These are phyloP conservation scores for Bipolaris sorokiniana DNA, from an alignment of 2,329 filamentous ascomycete genomes.

Conservation along the genomic window DNA sequence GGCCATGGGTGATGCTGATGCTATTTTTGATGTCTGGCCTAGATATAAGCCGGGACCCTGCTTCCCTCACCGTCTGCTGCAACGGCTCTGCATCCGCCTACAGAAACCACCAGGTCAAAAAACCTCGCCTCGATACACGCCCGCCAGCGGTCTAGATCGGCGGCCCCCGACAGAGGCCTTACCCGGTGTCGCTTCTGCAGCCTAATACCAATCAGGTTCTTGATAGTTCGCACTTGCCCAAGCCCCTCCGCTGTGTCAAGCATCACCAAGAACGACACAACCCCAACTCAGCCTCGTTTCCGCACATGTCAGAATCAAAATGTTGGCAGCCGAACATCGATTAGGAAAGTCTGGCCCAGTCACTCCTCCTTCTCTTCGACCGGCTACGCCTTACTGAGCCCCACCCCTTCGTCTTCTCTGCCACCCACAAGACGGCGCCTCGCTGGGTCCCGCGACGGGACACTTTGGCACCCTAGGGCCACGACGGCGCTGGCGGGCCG, in stretches of 20 bases:
- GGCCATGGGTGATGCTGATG: slow-evolving; percentile 21
- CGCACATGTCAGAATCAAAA: slow-evolving; percentile 31
- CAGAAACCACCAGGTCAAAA: slow-evolving; percentile 8
- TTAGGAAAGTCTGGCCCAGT: slow-evolving; percentile 37
- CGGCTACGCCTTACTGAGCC: slow-evolving; percentile 32
- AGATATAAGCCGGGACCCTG: slow-evolving; percentile 28
- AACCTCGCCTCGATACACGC: slow-evolving; percentile 10
- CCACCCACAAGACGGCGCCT: slow-evolving; percentile 25
- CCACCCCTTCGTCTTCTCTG: slow-evolving; percentile 26
- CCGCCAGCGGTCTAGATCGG: background rate
- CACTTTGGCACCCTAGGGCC: slow-evolving; percentile 26
- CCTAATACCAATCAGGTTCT: slow-evolving; percentile 43
- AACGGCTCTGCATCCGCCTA: slow-evolving; percentile 20
- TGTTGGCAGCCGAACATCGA: slow-evolving; percentile 36
- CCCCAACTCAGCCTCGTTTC: slow-evolving; percentile 32
- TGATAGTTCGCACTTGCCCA: slow-evolving; percentile 42
- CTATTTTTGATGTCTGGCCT: slow-evolving; percentile 35
- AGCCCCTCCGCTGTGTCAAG: slow-evolving; percentile 34
- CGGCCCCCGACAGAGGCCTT: slow-evolving; percentile 2
- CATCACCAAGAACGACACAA: slow-evolving; percentile 30
- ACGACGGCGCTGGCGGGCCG: slow-evolving; percentile 23
- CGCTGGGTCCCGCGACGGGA: slow-evolving; percentile 28
- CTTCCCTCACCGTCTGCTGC: slow-evolving; percentile 10
- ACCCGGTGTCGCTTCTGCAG: slow-evolving; percentile 31
- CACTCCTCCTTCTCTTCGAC: slow-evolving; percentile 24